These are phyloP conservation scores for Exophiala calicioides DNA, from an alignment of 2,329 filamentous ascomycete genomes.

Conservation along the genomic window DNA sequence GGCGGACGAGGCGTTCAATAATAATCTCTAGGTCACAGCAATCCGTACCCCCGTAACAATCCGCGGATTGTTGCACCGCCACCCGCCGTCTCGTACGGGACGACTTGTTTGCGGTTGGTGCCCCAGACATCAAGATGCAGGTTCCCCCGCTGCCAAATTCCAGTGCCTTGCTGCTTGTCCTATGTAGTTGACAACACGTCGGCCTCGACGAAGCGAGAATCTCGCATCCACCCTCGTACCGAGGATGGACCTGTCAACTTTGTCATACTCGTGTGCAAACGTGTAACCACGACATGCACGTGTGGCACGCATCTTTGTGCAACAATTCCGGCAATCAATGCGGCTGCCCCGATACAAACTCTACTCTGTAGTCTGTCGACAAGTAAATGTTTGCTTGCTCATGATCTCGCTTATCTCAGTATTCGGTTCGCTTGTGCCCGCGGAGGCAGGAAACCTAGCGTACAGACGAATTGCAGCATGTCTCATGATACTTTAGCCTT, in stretches of 20 bases:
- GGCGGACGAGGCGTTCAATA: too few relatives aligned
- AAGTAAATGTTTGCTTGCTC: conserved; percentile 15
- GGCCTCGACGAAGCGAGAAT: not conserved
- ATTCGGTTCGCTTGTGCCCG: conserved; percentile 23
- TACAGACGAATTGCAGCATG: conserved; percentile 2
- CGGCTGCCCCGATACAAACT: too few relatives aligned
- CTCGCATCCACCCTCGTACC: conserved; percentile 7
- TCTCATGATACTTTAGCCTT: conserved; percentile 48
- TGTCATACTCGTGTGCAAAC: conserved; percentile 8
- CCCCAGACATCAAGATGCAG: too few relatives aligned
- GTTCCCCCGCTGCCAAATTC: not conserved
- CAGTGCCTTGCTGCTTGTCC: not conserved
- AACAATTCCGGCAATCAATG: conserved; percentile 5
- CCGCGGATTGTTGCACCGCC: too few relatives aligned
- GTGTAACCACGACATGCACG: conserved; percentile 17
- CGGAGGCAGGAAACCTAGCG: conserved; percentile 9
- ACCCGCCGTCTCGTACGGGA: too few relatives aligned
- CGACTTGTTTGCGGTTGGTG: too few relatives aligned
- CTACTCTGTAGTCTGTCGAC: conserved; percentile 12
- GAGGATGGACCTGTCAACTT: conserved; percentile 19
- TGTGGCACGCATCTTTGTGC: conserved; percentile 18
- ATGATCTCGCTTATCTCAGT: conserved; percentile 26
- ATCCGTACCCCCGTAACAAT: too few relatives aligned
- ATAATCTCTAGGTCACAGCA: too few relatives aligned
- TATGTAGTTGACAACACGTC: not conserved